Evolutionary conservation across 768 basidiomycete genomes (phyloP).

Genomic region (Suillus clintonianus): DNA sequence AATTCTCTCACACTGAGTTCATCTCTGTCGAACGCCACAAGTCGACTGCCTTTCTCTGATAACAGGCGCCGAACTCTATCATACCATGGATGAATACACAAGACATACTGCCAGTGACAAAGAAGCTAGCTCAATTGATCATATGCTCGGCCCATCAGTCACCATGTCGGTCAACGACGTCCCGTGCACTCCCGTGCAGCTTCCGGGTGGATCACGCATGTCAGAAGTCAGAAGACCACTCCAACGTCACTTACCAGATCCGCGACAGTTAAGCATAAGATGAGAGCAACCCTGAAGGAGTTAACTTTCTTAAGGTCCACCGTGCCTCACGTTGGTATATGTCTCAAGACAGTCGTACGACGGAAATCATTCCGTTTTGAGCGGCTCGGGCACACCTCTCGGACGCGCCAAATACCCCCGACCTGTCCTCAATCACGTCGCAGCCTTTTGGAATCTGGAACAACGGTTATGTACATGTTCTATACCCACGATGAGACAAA

Average conservation of each 20-base stretch:
- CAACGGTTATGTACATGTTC: slow-evolving; percentile 5
- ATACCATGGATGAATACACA: neutral
- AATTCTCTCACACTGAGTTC: slow-evolving; percentile 28
- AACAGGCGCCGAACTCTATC: slow-evolving; percentile 7
- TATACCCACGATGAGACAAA: slow-evolving; percentile 6
- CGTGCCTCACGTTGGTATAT: slow-evolving; percentile 13
- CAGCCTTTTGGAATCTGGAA: neutral
- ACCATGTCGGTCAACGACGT: slow-evolving; percentile 3
- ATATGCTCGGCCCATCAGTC: slow-evolving; percentile 1
- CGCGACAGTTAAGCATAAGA: slow-evolving; percentile 18
- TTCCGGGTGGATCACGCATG: slow-evolving; percentile 8
- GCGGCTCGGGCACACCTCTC: neutral
- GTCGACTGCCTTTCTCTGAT: slow-evolving; percentile 5
- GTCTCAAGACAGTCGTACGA: neutral
- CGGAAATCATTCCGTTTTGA: slow-evolving; percentile 5
- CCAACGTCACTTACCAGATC: slow-evolving; percentile 18
- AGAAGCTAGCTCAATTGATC: slow-evolving; percentile 3
- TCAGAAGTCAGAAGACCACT: slow-evolving; percentile 3
- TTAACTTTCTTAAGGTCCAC: slow-evolving; percentile 25
- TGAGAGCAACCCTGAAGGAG: slow-evolving; percentile 35
- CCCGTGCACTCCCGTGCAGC: slow-evolving; percentile 14
- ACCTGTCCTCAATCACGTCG: neutral
- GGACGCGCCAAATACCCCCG: slow-evolving; percentile 1
- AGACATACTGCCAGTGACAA: slow-evolving; percentile 5
- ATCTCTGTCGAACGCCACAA: slow-evolving; percentile 33